These are phyloP conservation scores for Scedosporium aurantiacum DNA, from an alignment of 2,329 filamentous ascomycete genomes.

Conservation along the genomic window DNA sequence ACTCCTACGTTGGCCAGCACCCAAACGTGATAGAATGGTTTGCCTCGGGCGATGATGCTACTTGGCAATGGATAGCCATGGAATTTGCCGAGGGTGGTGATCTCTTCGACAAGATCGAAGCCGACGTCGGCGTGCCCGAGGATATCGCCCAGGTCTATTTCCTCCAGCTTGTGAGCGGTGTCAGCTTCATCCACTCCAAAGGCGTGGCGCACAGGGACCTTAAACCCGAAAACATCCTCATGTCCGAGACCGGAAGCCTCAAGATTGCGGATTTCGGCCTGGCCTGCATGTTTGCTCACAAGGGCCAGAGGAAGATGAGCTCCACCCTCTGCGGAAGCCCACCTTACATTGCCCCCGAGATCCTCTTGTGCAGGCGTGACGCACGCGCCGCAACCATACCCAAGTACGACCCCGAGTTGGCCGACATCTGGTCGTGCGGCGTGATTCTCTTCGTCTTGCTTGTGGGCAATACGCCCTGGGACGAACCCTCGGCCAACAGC, in stretches of 20 bases:
- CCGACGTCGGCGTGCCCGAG: conserved; percentile 85
- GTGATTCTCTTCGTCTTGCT: conserved; percentile 95
- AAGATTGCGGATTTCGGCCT: conserved; percentile 97
- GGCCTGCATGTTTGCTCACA: conserved; percentile 85
- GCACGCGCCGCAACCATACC: conserved; percentile 31
- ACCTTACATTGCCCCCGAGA: conserved; percentile 94
- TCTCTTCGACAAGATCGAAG: conserved; percentile 98
- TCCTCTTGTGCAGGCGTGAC: conserved; percentile 44
- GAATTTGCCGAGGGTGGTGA: conserved; percentile 92
- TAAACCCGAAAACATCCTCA: conserved; percentile 89
- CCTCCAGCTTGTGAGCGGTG: conserved; percentile 76
- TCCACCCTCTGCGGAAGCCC: conserved; percentile 90
- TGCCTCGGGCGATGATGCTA: conserved; percentile 68
- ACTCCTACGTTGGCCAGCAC: conserved; percentile 80
- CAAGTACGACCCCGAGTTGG: conserved; percentile 66
- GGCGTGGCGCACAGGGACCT: conserved; percentile 87
- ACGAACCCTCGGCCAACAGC: conserved; percentile 74
- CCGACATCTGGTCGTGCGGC: conserved; percentile 95
- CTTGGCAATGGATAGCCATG: conserved; percentile 98
- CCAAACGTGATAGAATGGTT: conserved; percentile 92
- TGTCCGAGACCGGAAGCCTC: conserved; percentile 72
- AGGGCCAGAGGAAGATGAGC: conserved; percentile 70
- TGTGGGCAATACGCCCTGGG: conserved; percentile 96
- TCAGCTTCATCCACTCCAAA: conserved; percentile 92
- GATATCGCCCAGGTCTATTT: conserved; percentile 97